These are phyloP conservation scores for Sclerotinia borealis DNA, from an alignment of 2,329 filamentous ascomycete genomes.

Conservation along the genomic window DNA sequence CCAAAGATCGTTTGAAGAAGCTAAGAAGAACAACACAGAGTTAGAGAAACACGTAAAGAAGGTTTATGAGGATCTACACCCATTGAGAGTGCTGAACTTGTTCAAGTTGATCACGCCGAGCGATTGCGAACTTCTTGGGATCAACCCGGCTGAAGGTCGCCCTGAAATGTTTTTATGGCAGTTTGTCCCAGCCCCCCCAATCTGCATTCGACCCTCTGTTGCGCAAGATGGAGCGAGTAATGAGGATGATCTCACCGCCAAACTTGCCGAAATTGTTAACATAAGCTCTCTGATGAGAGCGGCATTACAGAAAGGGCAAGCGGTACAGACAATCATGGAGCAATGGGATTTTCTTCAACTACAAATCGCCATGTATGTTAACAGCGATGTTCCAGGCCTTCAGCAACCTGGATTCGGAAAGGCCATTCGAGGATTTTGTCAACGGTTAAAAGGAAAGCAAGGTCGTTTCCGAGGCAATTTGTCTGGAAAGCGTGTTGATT, in stretches of 20 bases:
- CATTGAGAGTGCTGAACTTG: slow-evolving; percentile 79
- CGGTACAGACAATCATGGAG: slow-evolving; percentile 87
- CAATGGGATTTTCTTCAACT: slow-evolving; percentile 97
- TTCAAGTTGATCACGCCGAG: slow-evolving; percentile 80
- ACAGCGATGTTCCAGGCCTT: slow-evolving; percentile 91
- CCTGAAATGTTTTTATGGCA: slow-evolving; percentile 99
- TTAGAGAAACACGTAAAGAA: slow-evolving; percentile 87
- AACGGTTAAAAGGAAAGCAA: slow-evolving; percentile 93
- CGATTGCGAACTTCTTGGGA: slow-evolving; percentile 86
- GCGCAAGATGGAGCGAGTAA: slow-evolving; percentile 89
- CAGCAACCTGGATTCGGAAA: slow-evolving; percentile 83
- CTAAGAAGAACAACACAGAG: slow-evolving; percentile 71
- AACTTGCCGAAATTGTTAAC: slow-evolving; percentile 93
- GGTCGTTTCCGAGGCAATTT: slow-evolving; percentile 95
- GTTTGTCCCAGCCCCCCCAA: slow-evolving; percentile 86
- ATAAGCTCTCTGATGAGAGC: slow-evolving; percentile 83
- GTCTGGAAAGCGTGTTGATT: slow-evolving; percentile 97
- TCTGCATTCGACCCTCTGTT: slow-evolving; percentile 90
- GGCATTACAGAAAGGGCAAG: slow-evolving; percentile 74
- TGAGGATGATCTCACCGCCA: slow-evolving; percentile 94
- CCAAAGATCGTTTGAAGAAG: slow-evolving; percentile 76
- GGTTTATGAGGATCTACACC: slow-evolving; percentile 90
- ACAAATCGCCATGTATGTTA: slow-evolving; percentile 96
- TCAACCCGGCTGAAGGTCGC: slow-evolving; percentile 78
- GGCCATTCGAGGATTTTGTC: slow-evolving; percentile 86